Evolutionary conservation across 1,284 basidiomycete species (phyloP).

Genomic region (Apiotrichum siamense): DNA sequence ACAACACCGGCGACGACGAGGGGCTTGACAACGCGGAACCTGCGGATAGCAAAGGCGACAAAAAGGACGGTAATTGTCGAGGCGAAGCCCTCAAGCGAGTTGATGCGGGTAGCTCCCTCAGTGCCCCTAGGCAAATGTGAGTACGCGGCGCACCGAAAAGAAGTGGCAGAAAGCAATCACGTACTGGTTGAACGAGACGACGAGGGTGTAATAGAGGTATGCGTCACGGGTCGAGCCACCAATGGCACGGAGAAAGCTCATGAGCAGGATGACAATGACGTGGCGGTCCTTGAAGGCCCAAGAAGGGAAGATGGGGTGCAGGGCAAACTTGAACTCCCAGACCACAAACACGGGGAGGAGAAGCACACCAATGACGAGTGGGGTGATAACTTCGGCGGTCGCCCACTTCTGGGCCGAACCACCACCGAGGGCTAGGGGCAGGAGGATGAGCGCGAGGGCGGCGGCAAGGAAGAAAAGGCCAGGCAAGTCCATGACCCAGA

Average conservation of each 20-base stretch:
- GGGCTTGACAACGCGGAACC: slow-evolving; percentile 44
- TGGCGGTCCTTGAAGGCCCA: slow-evolving; percentile 44
- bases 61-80: slow-evolving; percentile 41
- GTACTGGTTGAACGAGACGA: slow-evolving; percentile 46
- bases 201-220: slow-evolving; percentile 46
- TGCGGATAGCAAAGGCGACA: slow-evolving; percentile 42
- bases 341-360: slow-evolving; percentile 44
- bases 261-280: slow-evolving; percentile 45
- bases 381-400: slow-evolving; percentile 43
- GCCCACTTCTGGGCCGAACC: slow-evolving; percentile 34
- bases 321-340: slow-evolving; percentile 44
- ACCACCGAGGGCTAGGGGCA: slow-evolving; percentile 47
- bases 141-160: background rate
- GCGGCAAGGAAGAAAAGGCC: slow-evolving; percentile 45
- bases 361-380: slow-evolving; percentile 45
- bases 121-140: slow-evolving; percentile 8
- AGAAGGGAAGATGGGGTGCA: slow-evolving; percentile 46
- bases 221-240: slow-evolving; percentile 41
- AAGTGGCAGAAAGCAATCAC: background rate
- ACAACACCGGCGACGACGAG: slow-evolving; percentile 41
- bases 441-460: slow-evolving; percentile 41
- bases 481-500: slow-evolving; percentile 48
- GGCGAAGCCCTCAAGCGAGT: slow-evolving; percentile 46
- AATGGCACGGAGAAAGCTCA: slow-evolving; percentile 22
- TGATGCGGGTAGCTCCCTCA: slow-evolving; percentile 45